Percentiles rank a stretch among this genome's conserved stretches.
Conservation (phyloP, 371 early-diverging fungal species). For the Rhizomucor miehei region DNA sequence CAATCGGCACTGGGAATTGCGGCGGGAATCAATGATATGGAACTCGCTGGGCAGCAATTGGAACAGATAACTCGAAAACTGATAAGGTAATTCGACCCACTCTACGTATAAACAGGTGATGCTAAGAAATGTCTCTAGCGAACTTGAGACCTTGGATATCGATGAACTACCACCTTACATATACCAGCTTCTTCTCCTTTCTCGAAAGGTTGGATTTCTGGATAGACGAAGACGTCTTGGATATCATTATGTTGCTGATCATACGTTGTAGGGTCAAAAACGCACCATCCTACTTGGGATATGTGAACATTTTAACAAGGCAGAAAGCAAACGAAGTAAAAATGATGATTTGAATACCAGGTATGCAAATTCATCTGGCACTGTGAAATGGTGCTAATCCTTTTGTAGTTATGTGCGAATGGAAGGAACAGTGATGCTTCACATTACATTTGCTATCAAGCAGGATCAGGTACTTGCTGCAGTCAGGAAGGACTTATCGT, state of each 20-base stretch:
- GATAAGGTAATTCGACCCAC: conserved; percentile 26
- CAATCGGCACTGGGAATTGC: conserved; percentile 40
- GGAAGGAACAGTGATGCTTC: conserved; percentile 62
- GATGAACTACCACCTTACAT: conserved; percentile 56
- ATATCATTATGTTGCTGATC: background rate
- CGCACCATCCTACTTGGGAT: conserved; percentile 42
- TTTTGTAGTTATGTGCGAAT: conserved; percentile 19
- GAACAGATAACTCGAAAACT: conserved; percentile 33
- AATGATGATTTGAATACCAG: conserved; percentile 1
- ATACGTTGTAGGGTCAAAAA: conserved; percentile 37
- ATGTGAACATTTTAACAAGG: conserved; percentile 38
- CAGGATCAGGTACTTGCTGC: conserved; percentile 49
- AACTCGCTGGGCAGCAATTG: conserved; percentile 38
- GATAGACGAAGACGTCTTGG: too few relatives aligned
- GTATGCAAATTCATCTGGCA: background rate
- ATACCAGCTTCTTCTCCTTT: conserved; percentile 55
- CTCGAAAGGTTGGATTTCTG: conserved; percentile 50
- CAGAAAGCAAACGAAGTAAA: conserved; percentile 16
- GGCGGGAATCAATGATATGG: conserved; percentile 49
- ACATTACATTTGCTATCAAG: conserved; percentile 60
- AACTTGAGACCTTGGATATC: conserved; percentile 47
- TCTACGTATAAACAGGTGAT: too few relatives aligned
- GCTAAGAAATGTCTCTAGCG: too few relatives aligned
- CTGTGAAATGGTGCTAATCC: background rate
- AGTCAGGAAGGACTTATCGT: background rate